A percentile compares a stretch with the other conserved stretches of the same genome.
Evolutionary conservation across 2,329 filamentous ascomycete species (phyloP).

Genomic region (Berkeleyomyces rouxiae): DNA sequence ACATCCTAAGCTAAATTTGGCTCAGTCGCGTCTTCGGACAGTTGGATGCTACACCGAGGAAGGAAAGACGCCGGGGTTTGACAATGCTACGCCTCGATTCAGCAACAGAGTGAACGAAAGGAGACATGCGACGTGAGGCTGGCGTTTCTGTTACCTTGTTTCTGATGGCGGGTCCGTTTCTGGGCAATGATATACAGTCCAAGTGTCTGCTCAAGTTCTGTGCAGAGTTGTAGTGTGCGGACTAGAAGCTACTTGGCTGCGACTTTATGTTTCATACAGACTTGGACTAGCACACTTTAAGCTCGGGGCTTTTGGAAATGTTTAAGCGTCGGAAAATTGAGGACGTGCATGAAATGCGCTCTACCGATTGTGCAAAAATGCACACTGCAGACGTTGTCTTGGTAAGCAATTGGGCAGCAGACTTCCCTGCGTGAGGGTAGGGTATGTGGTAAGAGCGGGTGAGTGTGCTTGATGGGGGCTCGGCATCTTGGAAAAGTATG

Average conservation of each 20-base stretch:
- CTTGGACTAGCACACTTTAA: not conserved
- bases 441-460: too few species aligned
- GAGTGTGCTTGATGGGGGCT: too few species aligned
- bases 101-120: not conserved
- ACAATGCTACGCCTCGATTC: not conserved
- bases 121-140: not conserved
- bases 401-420: not conserved
- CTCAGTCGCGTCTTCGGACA: not conserved
- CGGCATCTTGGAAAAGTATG: too few species aligned
- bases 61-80: not conserved
- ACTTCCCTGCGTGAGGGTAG: too few species aligned
- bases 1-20: not conserved
- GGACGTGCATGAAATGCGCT: not conserved
- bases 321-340: constrained; percentile 4
- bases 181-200: not conserved
- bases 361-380: not conserved
- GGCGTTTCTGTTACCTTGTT: not conserved
- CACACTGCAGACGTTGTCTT: not conserved
- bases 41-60: not conserved
- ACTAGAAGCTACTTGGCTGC: not conserved
- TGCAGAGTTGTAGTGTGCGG: not conserved
- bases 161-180: not conserved
- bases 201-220: not conserved
- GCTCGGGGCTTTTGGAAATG: not conserved
- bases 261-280: not conserved